Percentiles rank a stretch among this genome's conserved stretches.
Conservation (phyloP, 768 basidiomycete species). For the Symmetrospora coprosmae region DNA sequence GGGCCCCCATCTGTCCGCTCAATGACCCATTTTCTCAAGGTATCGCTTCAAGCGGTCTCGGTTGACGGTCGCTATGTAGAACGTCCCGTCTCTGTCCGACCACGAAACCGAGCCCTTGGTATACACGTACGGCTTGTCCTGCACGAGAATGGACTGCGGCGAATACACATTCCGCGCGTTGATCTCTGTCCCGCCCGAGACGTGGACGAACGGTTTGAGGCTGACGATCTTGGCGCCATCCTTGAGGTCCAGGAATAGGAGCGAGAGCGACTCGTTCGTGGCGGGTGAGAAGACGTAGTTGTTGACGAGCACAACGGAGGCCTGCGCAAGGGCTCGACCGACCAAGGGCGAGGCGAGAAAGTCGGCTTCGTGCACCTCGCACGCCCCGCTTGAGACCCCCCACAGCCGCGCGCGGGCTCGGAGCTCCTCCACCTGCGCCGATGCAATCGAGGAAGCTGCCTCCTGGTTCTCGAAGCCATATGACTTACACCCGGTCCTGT, state of each 20-base stretch:
- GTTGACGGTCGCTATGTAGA: conserved; percentile 18
- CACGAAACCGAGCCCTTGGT: conserved; percentile 17
- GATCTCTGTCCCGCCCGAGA: background rate
- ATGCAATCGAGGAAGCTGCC: conserved; percentile 65
- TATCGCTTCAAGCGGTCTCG: conserved; percentile 3
- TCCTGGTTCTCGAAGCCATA: conserved; percentile 69
- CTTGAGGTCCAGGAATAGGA: conserved; percentile 85
- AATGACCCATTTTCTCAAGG: conserved; percentile 4
- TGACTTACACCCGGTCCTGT: conserved; percentile 50
- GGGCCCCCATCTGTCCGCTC: too few species aligned
- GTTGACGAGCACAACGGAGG: conserved; percentile 73
- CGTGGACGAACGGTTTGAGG: conserved; percentile 57
- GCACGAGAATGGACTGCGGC: conserved; percentile 18
- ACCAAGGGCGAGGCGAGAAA: conserved; percentile 60
- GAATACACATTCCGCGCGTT: conserved; percentile 22
- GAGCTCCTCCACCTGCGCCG: conserved; percentile 60
- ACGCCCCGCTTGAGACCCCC: conserved; percentile 62
- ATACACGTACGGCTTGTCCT: conserved; percentile 6
- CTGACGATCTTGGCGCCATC: conserved; percentile 83
- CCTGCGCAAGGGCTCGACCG: conserved; percentile 55
- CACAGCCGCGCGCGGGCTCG: conserved; percentile 72
- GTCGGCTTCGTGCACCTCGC: conserved; percentile 70
- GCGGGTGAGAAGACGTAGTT: conserved; percentile 39
- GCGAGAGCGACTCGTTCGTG: conserved; percentile 68
- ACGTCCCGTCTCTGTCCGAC: conserved; percentile 18